A percentile compares a stretch with the other conserved stretches of the same genome.
These are phyloP conservation scores for Colletotrichum lupini DNA, from an alignment of 2,329 filamentous ascomycete species.

Conservation along the genomic window DNA sequence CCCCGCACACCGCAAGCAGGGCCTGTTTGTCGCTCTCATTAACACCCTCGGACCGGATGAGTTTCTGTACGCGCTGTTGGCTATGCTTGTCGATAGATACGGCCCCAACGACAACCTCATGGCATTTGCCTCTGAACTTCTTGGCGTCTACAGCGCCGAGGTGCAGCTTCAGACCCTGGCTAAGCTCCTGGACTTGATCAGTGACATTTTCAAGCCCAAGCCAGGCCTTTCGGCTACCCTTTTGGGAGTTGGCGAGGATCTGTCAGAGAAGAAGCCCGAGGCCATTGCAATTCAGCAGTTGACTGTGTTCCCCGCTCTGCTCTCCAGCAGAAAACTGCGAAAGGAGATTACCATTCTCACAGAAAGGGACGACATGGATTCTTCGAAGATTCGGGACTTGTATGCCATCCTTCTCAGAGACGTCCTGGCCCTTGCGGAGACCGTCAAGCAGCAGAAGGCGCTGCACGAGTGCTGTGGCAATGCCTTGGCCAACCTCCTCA, in stretches of 20 bases:
- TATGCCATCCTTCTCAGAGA: constrained; percentile 77
- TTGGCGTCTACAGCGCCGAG: constrained; percentile 77
- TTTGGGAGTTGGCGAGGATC: constrained; percentile 66
- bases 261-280: constrained; percentile 50
- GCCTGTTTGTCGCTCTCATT: constrained; percentile 85
- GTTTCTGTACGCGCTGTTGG: constrained; percentile 87
- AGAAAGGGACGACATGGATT: constrained; percentile 73
- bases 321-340: constrained; percentile 68
- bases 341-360: constrained; percentile 66
- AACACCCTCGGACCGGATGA: constrained; percentile 87
- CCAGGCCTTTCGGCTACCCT: constrained; percentile 79
- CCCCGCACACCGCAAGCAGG: constrained; percentile 83
- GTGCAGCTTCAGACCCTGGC: constrained; percentile 83
- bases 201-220: constrained; percentile 80
- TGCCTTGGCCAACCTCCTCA: constrained; percentile 82
- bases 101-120: constrained; percentile 79
- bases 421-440: constrained; percentile 73
- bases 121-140: constrained; percentile 80
- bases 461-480: constrained; percentile 72
- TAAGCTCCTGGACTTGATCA: constrained; percentile 79
- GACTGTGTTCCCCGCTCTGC: constrained; percentile 66
- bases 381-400: constrained; percentile 73
- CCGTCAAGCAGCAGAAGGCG: constrained; percentile 65
- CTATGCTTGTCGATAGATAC: constrained; percentile 92
- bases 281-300: constrained; percentile 64